Base-by-base conservation (phyloP, 768 basidiomycete genomes). In the Mycena galopus region DNA sequence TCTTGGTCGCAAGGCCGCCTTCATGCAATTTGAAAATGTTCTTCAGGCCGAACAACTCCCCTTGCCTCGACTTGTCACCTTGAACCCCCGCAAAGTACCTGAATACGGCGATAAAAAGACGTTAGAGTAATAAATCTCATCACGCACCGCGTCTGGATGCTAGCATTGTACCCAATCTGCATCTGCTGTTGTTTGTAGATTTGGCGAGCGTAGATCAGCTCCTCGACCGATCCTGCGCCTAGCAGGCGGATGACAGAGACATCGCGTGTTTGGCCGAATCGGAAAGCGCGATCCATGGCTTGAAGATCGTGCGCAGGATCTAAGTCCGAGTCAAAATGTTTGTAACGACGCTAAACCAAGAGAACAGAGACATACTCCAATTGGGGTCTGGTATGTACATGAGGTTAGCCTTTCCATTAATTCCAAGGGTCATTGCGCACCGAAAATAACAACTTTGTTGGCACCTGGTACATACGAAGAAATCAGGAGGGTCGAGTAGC, bases 271-370 rank as follows among this genome's bases (percentile, higher is more conserved):
- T 97, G 96, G 17, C 96, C 96, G 71, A 95, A 94, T 7, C 94
- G 90, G 78, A 93, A 96, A 1, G 94, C 94, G 65, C 92, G 86
- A 71, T 96, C 95, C 93, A 95, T 95, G 3, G 95, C 95, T 79
- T 96, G 97, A 10, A 98, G 82, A 79, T 99, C 97, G 76, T 98
- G 94, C 0, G 97, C 95, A 7, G 97, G 97, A 82, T 98, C 96
- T 97, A 69, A 7, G n/a, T 47, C 55, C 50, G 68, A 55, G 59
- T 71, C 35, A 72, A 27, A 57, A 69, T 17, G 27, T 42, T 17
- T 62, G 37, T 32, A n/a, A n/a, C n/a, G 16, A n/a, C 17, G 8
- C 27, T 25, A 39, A 21, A 50, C 11, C 35, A 12, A 42, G 9
- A 39, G 25, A 37, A 27, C 23, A n/a, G 50, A 51, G 60, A 84